Conservation (phyloP, 495 filamentous ascomycete species). For the Hypomontagnella monticulosa region DNA sequence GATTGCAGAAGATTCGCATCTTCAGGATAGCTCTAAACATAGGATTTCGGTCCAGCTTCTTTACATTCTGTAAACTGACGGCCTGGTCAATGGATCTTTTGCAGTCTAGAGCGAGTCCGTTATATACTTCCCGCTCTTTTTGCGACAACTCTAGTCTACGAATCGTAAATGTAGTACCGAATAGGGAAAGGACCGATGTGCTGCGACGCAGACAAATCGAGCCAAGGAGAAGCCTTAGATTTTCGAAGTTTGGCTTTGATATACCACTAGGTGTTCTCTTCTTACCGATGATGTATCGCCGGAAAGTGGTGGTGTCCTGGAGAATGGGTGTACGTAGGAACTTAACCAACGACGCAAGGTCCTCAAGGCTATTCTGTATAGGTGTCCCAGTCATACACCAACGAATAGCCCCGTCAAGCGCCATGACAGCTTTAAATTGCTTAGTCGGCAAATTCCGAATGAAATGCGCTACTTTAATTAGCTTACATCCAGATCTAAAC, state of each 20-base stretch:
- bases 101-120: neutral
- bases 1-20: slow-evolving; percentile 2
- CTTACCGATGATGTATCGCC: neutral
- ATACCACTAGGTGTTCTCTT: neutral
- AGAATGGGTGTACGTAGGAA: slow-evolving; percentile 13
- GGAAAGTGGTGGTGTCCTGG: neutral
- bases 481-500: too few relatives aligned
- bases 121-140: neutral
- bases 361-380: slow-evolving; percentile 52
- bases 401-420: slow-evolving; percentile 30
- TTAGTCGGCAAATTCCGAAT: slow-evolving; percentile 45
- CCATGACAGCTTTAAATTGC: slow-evolving; percentile 38
- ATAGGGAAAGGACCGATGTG: slow-evolving; percentile 5
- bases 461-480: slow-evolving; percentile 43
- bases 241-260: slow-evolving; percentile 1
- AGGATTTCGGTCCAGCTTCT: neutral
- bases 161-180: neutral
- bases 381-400: slow-evolving; percentile 57
- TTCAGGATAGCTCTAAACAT: neutral
- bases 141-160: neutral
- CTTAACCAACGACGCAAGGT: slow-evolving; percentile 47
- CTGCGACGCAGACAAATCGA: slow-evolving; percentile 3
- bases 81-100: slow-evolving; percentile 3
- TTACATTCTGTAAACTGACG: neutral
- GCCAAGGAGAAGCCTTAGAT: slow-evolving; percentile 1